Base-by-base conservation (phyloP, 805 yeast genomes). In the Debaryomyces maramus region DNA sequence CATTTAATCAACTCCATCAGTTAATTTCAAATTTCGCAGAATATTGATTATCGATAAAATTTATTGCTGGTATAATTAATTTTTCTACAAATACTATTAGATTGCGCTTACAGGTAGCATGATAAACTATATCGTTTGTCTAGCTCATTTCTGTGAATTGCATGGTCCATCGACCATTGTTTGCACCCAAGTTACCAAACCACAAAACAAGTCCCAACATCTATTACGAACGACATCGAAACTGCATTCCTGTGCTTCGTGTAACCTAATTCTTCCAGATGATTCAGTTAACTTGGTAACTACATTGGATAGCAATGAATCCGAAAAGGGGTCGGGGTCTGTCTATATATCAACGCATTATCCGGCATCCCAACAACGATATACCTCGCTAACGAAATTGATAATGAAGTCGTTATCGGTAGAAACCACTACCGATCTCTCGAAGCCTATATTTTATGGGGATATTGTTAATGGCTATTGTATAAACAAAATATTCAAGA, bases 91-190 rank as follows among this genome's bases (percentile, higher is more conserved):
- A 30, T 17, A 11, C 17, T 17, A 3, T 3, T 6, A 32, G 14
- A 22, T 11, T 7, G 28, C 5, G 11, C 11, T n/a, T 10, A 24
- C 13, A 33, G 16, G 9, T 11, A 23, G 3, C 13, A 62, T 65
- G 68, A 52, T 56, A 22, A 63, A 71, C 29, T 77, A 64, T 53
- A 73, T 75, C 8, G 60, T 80, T 7, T 69, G 85, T 15, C 56
- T 85, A 34, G 83, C 88, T 0, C 91, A 85, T 55, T 85, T 85
- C 58, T 85, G 91, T 58, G 91, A 85, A 59, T 73, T 79, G 16
- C 90, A 85, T 54, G 91, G 91, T 0, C 90, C 91, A 0, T 67
- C 81, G 9, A 74, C 80, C 29, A 66, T 85, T 1, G 60, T 81
- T 54, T 83, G 86, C 46, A 81, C 89, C 0, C 87, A 81, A 48